phyloP scores from a whole-genome alignment of 2,329 filamentous ascomycete species.

The Aspergillus fumigatiaffinis region DNA sequence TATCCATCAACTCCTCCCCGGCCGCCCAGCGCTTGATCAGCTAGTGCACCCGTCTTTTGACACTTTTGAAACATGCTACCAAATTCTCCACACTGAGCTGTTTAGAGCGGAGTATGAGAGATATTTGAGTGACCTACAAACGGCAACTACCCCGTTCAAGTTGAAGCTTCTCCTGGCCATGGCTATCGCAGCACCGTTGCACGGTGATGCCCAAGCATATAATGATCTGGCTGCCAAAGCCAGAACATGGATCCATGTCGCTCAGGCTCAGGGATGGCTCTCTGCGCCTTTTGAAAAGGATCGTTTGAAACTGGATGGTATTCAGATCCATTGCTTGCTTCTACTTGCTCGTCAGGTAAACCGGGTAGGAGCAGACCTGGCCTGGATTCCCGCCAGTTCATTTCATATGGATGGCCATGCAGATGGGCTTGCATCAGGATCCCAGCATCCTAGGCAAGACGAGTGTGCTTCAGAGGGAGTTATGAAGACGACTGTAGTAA shows the following conservation, averaged over 20 bases:
- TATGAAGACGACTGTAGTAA: conserved; percentile 31
- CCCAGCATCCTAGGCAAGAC: conserved; percentile 20
- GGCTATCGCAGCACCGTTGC: conserved; percentile 9
- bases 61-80: conserved; percentile 26
- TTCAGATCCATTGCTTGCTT: conserved; percentile 18
- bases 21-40: conserved; percentile 10
- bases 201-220: conserved; percentile 5
- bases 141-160: conserved; percentile 4
- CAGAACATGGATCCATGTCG: conserved; percentile 10
- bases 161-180: conserved; percentile 23
- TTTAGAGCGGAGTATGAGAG: conserved; percentile 25
- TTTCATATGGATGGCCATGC: conserved; percentile 27
- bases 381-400: conserved; percentile 32
- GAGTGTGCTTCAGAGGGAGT: conserved; percentile 16
- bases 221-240: conserved; percentile 6
- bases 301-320: conserved; percentile 9
- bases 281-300: conserved; percentile 20
- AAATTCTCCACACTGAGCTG: conserved; percentile 23
- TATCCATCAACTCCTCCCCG: conserved; percentile 12
- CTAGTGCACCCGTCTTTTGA: conserved; percentile 19
- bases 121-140: conserved; percentile 11
- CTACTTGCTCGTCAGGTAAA: conserved; percentile 15
- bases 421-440: conserved; percentile 31
- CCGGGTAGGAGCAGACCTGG: conserved; percentile 24
- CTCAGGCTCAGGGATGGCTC: conserved; percentile 20